Conservation (phyloP, 176 grass and related monocot species). For the Cenchrus americanus region DNA sequence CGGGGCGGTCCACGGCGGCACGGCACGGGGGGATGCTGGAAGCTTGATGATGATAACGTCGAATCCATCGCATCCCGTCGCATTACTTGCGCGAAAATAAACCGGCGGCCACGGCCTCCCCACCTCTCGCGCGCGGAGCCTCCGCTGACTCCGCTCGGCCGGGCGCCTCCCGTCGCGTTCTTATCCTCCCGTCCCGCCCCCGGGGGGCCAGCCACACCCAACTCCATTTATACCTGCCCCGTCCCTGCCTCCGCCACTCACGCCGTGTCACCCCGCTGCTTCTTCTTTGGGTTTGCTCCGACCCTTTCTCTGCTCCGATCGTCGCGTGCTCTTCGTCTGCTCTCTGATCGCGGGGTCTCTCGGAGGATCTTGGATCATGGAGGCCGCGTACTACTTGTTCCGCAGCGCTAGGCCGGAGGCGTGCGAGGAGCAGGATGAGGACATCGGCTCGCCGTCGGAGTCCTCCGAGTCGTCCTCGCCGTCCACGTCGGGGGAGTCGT, state of each 20-base stretch:
- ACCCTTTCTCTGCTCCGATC: not conserved
- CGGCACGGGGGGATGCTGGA: not conserved
- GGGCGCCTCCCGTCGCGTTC: constrained; percentile 16
- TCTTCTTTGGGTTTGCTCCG: not conserved
- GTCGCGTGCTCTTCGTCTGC: not conserved
- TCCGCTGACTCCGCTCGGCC: not conserved
- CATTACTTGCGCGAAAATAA: constrained; percentile 29
- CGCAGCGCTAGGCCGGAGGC: not conserved
- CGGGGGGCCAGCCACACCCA: not conserved
- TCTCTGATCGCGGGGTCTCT: not conserved
- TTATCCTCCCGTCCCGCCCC: constrained; percentile 44
- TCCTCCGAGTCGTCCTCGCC: constrained; percentile 25
- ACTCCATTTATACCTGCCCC: constrained; percentile 32
- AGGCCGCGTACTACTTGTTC: constrained; percentile 40
- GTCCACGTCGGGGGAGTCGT: constrained; percentile 43
- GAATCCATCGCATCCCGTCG: constrained; percentile 3
- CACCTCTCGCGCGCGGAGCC: constrained; percentile 28
- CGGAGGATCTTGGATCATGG: constrained; percentile 34
- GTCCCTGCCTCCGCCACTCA: not conserved
- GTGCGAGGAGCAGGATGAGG: constrained; percentile 60
- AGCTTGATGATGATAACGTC: constrained; percentile 17
- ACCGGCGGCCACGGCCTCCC: not conserved
- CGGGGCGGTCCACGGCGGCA: not conserved
- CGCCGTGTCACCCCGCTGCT: not conserved
- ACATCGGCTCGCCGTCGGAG: constrained; percentile 64